These are phyloP conservation scores for Chrysoporthe deuterocubensis DNA, from an alignment of 2,329 filamentous ascomycete genomes.

Conservation along the genomic window DNA sequence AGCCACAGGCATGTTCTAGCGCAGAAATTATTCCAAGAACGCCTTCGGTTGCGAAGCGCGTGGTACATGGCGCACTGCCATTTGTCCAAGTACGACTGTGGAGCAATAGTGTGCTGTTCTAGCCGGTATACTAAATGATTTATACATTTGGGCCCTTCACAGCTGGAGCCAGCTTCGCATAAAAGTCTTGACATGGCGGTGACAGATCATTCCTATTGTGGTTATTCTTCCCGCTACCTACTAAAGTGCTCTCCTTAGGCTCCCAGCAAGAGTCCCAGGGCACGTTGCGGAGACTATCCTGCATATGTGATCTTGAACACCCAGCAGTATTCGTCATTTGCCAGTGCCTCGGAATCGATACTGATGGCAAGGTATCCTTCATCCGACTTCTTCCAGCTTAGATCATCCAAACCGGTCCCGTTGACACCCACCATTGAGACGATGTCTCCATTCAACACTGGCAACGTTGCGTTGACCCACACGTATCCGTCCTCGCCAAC, in stretches of 20 bases:
- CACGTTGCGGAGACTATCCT: conserved; percentile 5
- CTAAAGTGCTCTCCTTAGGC: not conserved
- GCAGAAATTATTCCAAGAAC: conserved; percentile 17
- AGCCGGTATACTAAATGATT: not conserved
- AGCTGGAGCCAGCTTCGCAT: not conserved
- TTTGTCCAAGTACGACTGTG: conserved; percentile 21
- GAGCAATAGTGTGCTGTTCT: conserved; percentile 18
- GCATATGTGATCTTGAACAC: conserved; percentile 46
- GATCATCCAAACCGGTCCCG: conserved; percentile 9
- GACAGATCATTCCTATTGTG: too few relatives aligned
- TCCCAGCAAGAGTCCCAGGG: not conserved
- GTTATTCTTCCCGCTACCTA: not conserved
- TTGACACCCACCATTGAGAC: conserved; percentile 47
- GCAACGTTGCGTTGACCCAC: conserved; percentile 45
- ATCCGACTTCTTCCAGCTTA: conserved; percentile 27
- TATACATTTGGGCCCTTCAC: not conserved
- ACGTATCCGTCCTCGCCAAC: conserved; percentile 37
- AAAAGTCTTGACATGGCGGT: not conserved
- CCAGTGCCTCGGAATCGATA: conserved; percentile 36
- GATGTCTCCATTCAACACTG: conserved; percentile 46
- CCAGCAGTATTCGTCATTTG: conserved; percentile 44
- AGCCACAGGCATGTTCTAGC: conserved; percentile 23
- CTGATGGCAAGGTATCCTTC: conserved; percentile 36
- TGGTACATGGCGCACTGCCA: conserved; percentile 27
- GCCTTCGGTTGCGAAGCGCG: conserved; percentile 15